A percentile compares a stretch with the other conserved stretches of the same genome.
Evolutionary conservation across 1,284 basidiomycete genomes (phyloP).

Genomic region (Peniophora sp.): DNA sequence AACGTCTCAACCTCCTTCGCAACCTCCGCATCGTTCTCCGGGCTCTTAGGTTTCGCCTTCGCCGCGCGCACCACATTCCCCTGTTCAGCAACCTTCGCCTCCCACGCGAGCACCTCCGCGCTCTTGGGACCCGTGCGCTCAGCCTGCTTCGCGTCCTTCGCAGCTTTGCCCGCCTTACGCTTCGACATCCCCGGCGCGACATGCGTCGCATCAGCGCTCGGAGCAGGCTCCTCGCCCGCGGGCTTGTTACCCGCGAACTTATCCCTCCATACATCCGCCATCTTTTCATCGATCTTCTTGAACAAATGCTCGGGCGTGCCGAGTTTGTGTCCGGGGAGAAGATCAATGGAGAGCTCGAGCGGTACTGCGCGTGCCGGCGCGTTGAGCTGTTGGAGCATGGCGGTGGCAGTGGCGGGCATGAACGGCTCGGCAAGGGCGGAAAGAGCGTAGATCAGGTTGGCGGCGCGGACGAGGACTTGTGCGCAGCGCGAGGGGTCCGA

Average conservation of each 20-base stretch:
- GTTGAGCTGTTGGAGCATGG: constrained; percentile 85
- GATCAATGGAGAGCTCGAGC: constrained; percentile 63
- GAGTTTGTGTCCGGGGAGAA: constrained; percentile 82
- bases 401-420: constrained; percentile 87
- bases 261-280: constrained; percentile 76
- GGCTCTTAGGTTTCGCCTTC: constrained; percentile 62
- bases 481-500: constrained; percentile 82
- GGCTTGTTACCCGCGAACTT: constrained; percentile 54
- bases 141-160: constrained; percentile 22
- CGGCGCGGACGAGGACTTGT: constrained; percentile 81
- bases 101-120: constrained; percentile 54
- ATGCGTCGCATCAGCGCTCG: constrained; percentile 29
- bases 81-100: constrained; percentile 69
- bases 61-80: constrained; percentile 61
- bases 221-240: constrained; percentile 20
- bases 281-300: constrained; percentile 89
- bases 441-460: constrained; percentile 92
- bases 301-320: constrained; percentile 88
- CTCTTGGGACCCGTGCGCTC: constrained; percentile 51
- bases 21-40: constrained; percentile 44
- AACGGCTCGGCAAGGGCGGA: constrained; percentile 87
- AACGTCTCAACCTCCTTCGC: constrained; percentile 38
- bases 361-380: constrained; percentile 81
- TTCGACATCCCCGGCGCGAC: constrained; percentile 40
- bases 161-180: constrained; percentile 36